phyloP scores from a whole-genome alignment of 108 stramenopile genomes.

The Fistulifera solaris region DNA sequence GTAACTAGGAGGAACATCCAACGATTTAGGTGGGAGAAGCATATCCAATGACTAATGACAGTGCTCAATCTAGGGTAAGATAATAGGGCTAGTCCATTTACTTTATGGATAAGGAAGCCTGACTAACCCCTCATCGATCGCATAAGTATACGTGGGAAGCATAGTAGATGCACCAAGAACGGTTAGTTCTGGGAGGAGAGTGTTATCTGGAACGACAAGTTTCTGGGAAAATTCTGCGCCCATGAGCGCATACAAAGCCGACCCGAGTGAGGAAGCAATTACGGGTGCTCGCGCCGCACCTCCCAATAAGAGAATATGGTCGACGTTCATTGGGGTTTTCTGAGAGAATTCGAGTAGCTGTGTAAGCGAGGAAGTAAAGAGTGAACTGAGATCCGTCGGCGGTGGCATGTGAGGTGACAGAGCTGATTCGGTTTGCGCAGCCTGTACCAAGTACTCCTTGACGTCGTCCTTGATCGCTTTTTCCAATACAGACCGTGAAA shows the following conservation, averaged over 20 bases:
- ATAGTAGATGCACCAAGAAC: slow-evolving; percentile 34
- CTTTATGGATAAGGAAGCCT: slow-evolving; percentile 3
- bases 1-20: too few species aligned
- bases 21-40: too few species aligned
- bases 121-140: slow-evolving; percentile 25
- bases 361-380: slow-evolving; percentile 48
- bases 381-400: slow-evolving; percentile 34
- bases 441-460: slow-evolving; percentile 18
- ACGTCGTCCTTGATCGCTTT: slow-evolving; percentile 31
- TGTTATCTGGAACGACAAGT: slow-evolving; percentile 13
- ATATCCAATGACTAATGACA: too few species aligned
- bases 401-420: slow-evolving; percentile 51
- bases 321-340: slow-evolving; percentile 33
- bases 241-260: slow-evolving; percentile 12
- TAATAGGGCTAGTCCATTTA: too few species aligned
- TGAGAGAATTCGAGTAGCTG: slow-evolving; percentile 43
- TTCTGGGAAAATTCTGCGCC: slow-evolving; percentile 6
- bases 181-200: slow-evolving; percentile 28
- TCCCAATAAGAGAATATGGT: slow-evolving; percentile 52
- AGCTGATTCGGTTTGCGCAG: slow-evolving; percentile 7
- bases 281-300: slow-evolving; percentile 44
- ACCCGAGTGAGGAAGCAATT: slow-evolving; percentile 26
- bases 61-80: too few species aligned
- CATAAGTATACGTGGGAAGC: slow-evolving; percentile 31
- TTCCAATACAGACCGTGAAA: slow-evolving; percentile 59